These are phyloP conservation scores for Stephanodiscus minutulus DNA, from an alignment of 108 stramenopile species.

Conservation along the genomic window DNA sequence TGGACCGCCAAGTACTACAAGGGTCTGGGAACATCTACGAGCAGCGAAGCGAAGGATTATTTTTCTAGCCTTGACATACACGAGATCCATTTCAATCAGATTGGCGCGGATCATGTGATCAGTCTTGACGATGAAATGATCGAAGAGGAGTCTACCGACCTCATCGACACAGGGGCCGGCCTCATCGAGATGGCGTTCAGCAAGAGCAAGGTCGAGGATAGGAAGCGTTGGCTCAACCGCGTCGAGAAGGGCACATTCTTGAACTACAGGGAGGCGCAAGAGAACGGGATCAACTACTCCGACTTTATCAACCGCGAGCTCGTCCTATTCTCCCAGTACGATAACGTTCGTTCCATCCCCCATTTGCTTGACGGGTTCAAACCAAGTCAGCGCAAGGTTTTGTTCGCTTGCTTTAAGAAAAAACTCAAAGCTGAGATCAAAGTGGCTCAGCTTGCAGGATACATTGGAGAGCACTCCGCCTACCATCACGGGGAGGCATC, in stretches of 20 bases:
- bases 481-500: constrained; percentile 99
- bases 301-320: constrained; percentile 98
- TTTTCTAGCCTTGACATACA: constrained; percentile 77
- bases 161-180: constrained; percentile 61
- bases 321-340: constrained; percentile 93
- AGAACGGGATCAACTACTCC: constrained; percentile 78
- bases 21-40: constrained; percentile 97
- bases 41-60: constrained; percentile 87
- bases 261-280: constrained; percentile 74
- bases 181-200: constrained; percentile 98
- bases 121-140: constrained; percentile 41
- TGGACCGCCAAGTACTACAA: constrained; percentile 99
- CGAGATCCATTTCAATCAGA: constrained; percentile 64
- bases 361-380: constrained; percentile 98
- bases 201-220: constrained; percentile 92
- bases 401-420: constrained; percentile 98
- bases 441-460: constrained; percentile 79
- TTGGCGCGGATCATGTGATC: constrained; percentile 54
- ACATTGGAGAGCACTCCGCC: constrained; percentile 94
- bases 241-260: constrained; percentile 84
- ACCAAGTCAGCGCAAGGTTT: constrained; percentile 96
- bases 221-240: constrained; percentile 90
- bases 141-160: constrained; percentile 26
- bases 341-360: constrained; percentile 95
- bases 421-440: constrained; percentile 98